phyloP scores from a whole-genome alignment of 2,329 filamentous ascomycete species.

The Sporothrix sp. region DNA sequence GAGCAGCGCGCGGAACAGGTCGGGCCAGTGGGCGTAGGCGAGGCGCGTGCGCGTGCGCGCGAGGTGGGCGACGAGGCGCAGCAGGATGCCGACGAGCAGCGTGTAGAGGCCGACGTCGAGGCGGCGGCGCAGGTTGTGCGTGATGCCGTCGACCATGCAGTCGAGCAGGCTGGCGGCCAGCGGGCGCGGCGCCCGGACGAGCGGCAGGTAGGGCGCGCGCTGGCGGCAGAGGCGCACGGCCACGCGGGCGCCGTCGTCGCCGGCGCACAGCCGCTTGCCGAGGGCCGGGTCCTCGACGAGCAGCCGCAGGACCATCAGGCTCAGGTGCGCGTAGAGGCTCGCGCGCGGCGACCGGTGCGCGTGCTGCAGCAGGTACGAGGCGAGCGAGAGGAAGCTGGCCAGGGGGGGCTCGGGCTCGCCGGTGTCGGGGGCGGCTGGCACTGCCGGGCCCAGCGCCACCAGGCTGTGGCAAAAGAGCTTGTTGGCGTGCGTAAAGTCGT shows the following conservation, averaged over 20 bases:
- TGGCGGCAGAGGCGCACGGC: conserved; percentile 80
- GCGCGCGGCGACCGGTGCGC: conserved; percentile 74
- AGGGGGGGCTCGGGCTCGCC: conserved; percentile 57
- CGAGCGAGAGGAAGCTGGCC: conserved; percentile 72
- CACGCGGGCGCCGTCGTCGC: conserved; percentile 35
- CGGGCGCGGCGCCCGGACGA: conserved; percentile 61
- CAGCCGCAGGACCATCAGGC: conserved; percentile 74
- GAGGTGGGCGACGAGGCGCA: conserved; percentile 75
- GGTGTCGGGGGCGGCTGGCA: neutral
- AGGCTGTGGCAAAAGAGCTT: conserved; percentile 88
- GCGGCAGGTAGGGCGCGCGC: conserved; percentile 72
- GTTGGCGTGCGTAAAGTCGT: conserved; percentile 90
- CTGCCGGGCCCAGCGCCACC: conserved; percentile 40
- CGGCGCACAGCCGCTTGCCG: conserved; percentile 65
- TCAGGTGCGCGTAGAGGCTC: conserved; percentile 74
- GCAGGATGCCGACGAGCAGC: conserved; percentile 68
- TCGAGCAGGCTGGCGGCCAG: conserved; percentile 72
- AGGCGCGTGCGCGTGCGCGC: conserved; percentile 74
- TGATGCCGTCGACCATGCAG: conserved; percentile 80
- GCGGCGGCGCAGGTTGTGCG: conserved; percentile 80
- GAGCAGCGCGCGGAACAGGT: conserved; percentile 83
- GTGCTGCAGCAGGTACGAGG: conserved; percentile 89
- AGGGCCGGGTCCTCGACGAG: conserved; percentile 76
- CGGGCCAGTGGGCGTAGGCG: conserved; percentile 80
- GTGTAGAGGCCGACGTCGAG: conserved; percentile 80